Evolutionary conservation across 768 basidiomycete species (phyloP).

Genomic region (Tulasnella sp.): DNA sequence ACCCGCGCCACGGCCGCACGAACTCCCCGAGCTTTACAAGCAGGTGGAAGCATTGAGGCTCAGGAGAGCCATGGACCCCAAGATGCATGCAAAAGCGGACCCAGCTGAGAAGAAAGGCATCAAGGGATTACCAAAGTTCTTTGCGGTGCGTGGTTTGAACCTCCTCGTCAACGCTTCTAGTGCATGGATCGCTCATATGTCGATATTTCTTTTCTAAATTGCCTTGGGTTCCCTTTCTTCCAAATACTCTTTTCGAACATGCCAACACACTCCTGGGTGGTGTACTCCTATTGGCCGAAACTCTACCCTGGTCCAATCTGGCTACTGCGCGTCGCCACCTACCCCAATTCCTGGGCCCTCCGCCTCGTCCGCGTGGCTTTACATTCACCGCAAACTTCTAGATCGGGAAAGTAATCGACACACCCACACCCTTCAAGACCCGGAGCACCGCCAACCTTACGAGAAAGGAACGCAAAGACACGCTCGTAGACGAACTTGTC

Average conservation of each 20-base stretch:
- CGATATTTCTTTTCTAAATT: slow-evolving; percentile 9
- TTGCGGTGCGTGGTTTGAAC: slow-evolving; percentile 54
- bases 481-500: slow-evolving; percentile 79
- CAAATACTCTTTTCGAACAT: neutral
- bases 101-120: slow-evolving; percentile 78
- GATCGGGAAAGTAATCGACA: slow-evolving; percentile 73
- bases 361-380: neutral
- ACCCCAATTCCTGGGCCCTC: neutral
- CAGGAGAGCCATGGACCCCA: slow-evolving; percentile 83
- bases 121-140: slow-evolving; percentile 79
- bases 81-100: slow-evolving; percentile 83
- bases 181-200: slow-evolving; percentile 9
- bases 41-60: slow-evolving; percentile 84
- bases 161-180: neutral
- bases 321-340: neutral
- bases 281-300: neutral
- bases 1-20: slow-evolving; percentile 71
- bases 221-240: neutral
- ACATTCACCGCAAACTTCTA: slow-evolving; percentile 28
- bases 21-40: slow-evolving; percentile 67
- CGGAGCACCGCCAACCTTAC: slow-evolving; percentile 55
- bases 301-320: neutral
- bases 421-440: slow-evolving; percentile 63
- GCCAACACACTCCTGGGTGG: neutral
- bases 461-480: slow-evolving; percentile 63